phyloP scores from a whole-genome alignment of 1,139 yeast genomes.

The Pichia sp. region DNA sequence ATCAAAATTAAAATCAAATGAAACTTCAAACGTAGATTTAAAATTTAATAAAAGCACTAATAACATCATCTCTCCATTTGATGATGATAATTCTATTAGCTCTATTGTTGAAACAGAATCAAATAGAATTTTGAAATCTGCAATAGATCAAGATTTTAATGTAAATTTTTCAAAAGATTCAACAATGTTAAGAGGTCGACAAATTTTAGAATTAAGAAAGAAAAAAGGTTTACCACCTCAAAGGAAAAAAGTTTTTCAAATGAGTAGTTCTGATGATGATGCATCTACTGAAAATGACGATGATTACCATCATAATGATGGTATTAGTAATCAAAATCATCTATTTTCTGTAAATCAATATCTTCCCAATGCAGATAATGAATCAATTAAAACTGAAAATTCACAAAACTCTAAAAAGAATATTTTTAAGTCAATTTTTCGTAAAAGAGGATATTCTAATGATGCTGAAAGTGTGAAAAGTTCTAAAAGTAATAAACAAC shows the following conservation, averaged over 20 bases:
- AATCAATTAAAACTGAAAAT: slow-evolving; percentile 4
- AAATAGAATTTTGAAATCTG: slow-evolving; percentile 1
- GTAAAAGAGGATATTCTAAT: slow-evolving; percentile 12
- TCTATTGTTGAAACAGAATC: not conserved
- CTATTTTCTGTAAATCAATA: not conserved
- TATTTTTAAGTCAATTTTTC: slow-evolving; percentile 7
- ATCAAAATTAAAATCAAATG: not conserved
- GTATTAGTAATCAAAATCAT: not conserved
- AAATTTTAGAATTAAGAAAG: slow-evolving; percentile 7
- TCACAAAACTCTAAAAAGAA: slow-evolving; percentile 5
- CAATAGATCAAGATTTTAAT: slow-evolving; percentile 27
- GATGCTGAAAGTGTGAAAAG: slow-evolving; percentile 11
- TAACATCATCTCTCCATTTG: not conserved
- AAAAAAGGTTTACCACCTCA: slow-evolving; percentile 7
- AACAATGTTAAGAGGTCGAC: slow-evolving; percentile 5
- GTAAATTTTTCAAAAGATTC: slow-evolving; percentile 25
- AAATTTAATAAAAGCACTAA: too few relatives aligned
- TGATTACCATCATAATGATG: slow-evolving; percentile 9
- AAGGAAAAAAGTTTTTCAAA: slow-evolving; percentile 5
- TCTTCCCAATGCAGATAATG: not conserved
- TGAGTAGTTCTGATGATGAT: slow-evolving; percentile 18
- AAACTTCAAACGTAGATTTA: too few relatives aligned
- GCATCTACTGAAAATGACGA: slow-evolving; percentile 26
- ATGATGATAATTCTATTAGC: not conserved
- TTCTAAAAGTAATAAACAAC: not conserved